Evolutionary conservation across 75 land plant species (phyloP).

Genomic region (Isoetes taiwanensis): DNA sequence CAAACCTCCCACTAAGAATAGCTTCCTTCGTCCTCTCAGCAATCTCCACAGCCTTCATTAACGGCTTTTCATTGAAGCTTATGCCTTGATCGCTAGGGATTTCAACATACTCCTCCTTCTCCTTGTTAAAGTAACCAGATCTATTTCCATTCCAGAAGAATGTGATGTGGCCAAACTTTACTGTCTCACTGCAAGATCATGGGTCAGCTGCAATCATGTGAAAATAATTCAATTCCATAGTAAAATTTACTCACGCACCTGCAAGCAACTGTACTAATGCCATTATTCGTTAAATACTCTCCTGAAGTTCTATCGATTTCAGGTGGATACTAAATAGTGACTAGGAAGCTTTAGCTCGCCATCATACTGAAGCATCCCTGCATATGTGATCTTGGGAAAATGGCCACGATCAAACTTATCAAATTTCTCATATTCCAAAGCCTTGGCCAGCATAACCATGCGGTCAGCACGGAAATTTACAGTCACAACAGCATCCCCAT

Average conservation of each 20-base stretch:
- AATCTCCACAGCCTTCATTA: slow-evolving; percentile 94
- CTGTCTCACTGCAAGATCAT: slow-evolving; percentile 68
- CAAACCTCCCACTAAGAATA: slow-evolving; percentile 68
- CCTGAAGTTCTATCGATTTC: slow-evolving; percentile 97
- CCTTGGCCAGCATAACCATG: slow-evolving; percentile 93
- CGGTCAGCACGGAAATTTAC: slow-evolving; percentile 97
- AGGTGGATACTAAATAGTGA: slow-evolving; percentile 76
- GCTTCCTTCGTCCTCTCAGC: slow-evolving; percentile 90
- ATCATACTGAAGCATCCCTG: slow-evolving; percentile 99
- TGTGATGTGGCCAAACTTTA: slow-evolving; percentile 97
- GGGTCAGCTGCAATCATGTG: background rate
- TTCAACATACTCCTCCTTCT: slow-evolving; percentile 79
- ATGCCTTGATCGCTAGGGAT: slow-evolving; percentile 93
- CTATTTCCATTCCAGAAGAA: slow-evolving; percentile 99
- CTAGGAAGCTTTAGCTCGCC: slow-evolving; percentile 90
- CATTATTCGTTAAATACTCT: slow-evolving; percentile 82
- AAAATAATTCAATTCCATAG: background rate
- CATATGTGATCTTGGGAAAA: slow-evolving; percentile 75
- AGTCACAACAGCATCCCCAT: slow-evolving; percentile 95
- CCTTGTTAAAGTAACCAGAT: slow-evolving; percentile 65
- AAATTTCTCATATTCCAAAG: slow-evolving; percentile 75
- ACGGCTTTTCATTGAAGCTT: slow-evolving; percentile 77
- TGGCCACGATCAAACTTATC: slow-evolving; percentile 83
- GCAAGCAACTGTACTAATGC: slow-evolving; percentile 89
- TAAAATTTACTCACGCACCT: slow-evolving; percentile 32